Base-by-base conservation (phyloP, 2,329 filamentous ascomycete genomes). In the Trichoderma pleuroti region DNA sequence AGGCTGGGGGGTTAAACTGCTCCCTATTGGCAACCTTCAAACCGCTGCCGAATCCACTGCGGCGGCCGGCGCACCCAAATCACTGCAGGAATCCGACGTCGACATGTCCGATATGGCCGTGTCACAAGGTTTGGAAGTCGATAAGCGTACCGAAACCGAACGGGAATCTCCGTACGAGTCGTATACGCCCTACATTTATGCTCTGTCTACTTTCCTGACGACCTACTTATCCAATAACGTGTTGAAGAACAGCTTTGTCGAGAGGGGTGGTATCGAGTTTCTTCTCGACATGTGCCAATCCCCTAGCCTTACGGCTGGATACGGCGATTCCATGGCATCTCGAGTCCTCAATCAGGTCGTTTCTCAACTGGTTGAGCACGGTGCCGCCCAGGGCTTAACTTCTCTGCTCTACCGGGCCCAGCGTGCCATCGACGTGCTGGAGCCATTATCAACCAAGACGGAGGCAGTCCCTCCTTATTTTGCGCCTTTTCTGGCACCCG, bases 261-360 rank as follows among this genome's bases (percentile, higher is more conserved):
- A 92, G 68, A 87, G 87, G 63, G 93, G 94, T 70, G 96, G 93
- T 8, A 89, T 95, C 28, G 93, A 98, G 79, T 86, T 92, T 64
- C 85, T 98, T 24, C 85, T 99, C 68, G 93, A 98, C 77, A 88
- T 98, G 69, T 91, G 91, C 52, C 93, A 92, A 68, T 88, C 94
- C 34, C 92, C 93, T 6, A 94, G 93, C 78, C 85, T 98, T 60
- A 90, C 93, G 1, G 90, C 79, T 30, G 90, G 75, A 18, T 83
- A 81, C 72, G 79, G 90, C 49, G 90, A 92, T 52, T 87, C 88
- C 7, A 82, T 86, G 66, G 88, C 92, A 5, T 91, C 90, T 70
- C 88, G 91, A 72, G 89, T 91, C 72, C 85, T 98, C 68, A 88
- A 90, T 18, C 87, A 89, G 42, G 91, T 97, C 12, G 85, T 97